phyloP scores from a whole-genome alignment of 176 grass and related monocot species.

The Phoenix roebelenii region DNA sequence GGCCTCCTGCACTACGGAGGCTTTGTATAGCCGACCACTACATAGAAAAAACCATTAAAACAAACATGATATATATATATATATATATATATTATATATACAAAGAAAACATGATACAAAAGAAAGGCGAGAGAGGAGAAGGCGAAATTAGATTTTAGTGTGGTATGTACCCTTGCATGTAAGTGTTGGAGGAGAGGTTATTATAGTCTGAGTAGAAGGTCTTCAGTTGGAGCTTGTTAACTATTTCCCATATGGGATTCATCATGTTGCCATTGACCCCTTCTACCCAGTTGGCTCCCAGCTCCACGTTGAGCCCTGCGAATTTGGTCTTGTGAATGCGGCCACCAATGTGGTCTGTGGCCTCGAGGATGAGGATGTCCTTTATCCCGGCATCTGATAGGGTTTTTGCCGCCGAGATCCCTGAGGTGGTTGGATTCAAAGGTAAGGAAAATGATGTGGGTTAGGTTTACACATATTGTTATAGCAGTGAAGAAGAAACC shows the following conservation, averaged over 20 bases:
- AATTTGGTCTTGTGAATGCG: slow-evolving; percentile 50
- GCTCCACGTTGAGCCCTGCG: slow-evolving; percentile 43
- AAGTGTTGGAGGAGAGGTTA: slow-evolving; percentile 27
- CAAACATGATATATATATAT: not conserved
- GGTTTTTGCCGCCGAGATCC: slow-evolving; percentile 62
- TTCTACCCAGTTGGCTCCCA: slow-evolving; percentile 71
- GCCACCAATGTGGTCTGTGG: slow-evolving; percentile 43
- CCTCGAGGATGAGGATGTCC: slow-evolving; percentile 57
- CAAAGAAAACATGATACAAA: not conserved
- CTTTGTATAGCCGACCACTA: slow-evolving; percentile 32
- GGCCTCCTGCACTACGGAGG: slow-evolving; percentile 16
- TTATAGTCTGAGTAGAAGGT: slow-evolving; percentile 48
- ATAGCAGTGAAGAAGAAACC: too few species aligned
- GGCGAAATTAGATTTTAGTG: not conserved
- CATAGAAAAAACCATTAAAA: not conserved
- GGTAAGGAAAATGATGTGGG: too few species aligned
- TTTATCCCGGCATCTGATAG: slow-evolving; percentile 52
- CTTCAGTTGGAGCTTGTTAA: slow-evolving; percentile 42
- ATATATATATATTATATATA: not conserved
- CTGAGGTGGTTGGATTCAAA: slow-evolving; percentile 8
- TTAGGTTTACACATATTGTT: too few species aligned
- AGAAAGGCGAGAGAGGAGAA: not conserved
- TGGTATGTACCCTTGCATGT: slow-evolving; percentile 38
- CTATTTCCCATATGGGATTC: slow-evolving; percentile 65
- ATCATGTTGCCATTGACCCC: slow-evolving; percentile 33